Base-by-base conservation (phyloP, 257 asterid species). In the Nicotiana knightiana region DNA sequence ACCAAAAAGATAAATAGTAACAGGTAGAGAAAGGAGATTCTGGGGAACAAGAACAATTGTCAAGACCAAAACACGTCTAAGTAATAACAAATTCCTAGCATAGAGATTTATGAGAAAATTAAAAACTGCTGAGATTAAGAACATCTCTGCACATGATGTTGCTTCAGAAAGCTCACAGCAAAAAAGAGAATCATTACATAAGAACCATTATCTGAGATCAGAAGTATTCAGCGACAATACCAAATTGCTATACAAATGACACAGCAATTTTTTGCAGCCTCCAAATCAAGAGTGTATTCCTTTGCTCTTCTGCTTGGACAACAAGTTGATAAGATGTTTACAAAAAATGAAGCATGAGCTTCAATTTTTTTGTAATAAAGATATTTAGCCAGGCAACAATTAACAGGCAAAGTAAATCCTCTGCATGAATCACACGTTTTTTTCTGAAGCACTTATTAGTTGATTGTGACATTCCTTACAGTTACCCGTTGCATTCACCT, bases 101-200 rank as follows among this genome's bases (percentile, higher is more conserved):
- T 43, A 21, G 6, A 71, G 78, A 30, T 73, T 73, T 26, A 48
- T 24, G 4, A 48, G 33, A 18, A 48, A 73, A 73, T 26, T 48
- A 24, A 48, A 15, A 48, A 48, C 61, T 48, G 62, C 62, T 73
- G 26, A 73, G 62, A 26, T 13, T 73, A 73, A 73, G 24, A 73
- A 73, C 43, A 73, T 37, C n/a, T 73, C 79, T 26, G 62, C 79
- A 43, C 78, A 48, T 48, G 79, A 73, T 48, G 79, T 46, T 48
- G 79, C 62, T 7, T 73, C 79, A 48, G 48, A 62, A 73, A 73
- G 62, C 62, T 48, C 79, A 48, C 15, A 73, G 39, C 55, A 3
- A 39, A 71, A 43, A 46, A 48, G 51, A 9, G 51, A 43, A 73
- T 73, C 35, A 26, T 48, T 24, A 73, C 62, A 26, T 24, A 26